Evolutionary conservation across 352 stramenopile genomes (phyloP).

Genomic region (Pythium dissimile): DNA sequence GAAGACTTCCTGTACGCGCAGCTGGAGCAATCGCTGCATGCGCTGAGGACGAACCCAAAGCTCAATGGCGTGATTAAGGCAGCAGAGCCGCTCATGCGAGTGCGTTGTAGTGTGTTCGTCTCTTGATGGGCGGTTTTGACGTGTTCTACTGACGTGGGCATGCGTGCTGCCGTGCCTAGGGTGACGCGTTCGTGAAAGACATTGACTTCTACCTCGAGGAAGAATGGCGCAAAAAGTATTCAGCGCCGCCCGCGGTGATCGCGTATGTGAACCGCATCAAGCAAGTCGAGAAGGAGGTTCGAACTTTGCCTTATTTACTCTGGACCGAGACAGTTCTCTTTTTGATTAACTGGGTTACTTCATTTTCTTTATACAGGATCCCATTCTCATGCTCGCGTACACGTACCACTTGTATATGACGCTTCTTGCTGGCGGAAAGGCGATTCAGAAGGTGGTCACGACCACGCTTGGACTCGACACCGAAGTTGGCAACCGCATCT

Average conservation of each 20-base stretch:
- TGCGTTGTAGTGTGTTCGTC: conserved; percentile 3
- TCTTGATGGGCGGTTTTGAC: background rate
- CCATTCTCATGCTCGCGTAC: conserved; percentile 56
- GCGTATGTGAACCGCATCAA: conserved; percentile 60
- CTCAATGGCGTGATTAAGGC: conserved; percentile 42
- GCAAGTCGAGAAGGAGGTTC: conserved; percentile 49
- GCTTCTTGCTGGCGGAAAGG: conserved; percentile 54
- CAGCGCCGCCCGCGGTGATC: conserved; percentile 40
- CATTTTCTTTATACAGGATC: conserved; percentile 21
- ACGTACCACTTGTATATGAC: conserved; percentile 78
- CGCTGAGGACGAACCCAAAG: conserved; percentile 38
- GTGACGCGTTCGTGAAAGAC: conserved; percentile 57
- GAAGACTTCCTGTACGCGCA: conserved; percentile 71
- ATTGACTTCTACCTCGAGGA: conserved; percentile 55
- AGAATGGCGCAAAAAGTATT: conserved; percentile 55
- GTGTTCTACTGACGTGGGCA: background rate
- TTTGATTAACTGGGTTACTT: too few relatives aligned
- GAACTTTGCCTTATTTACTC: background rate
- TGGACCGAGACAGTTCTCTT: background rate
- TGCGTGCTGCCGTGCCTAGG: conserved; percentile 22
- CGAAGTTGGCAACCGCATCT: conserved; percentile 45
- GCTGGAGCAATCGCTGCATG: conserved; percentile 47
- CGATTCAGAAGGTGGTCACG: conserved; percentile 68
- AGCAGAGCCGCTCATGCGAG: conserved; percentile 39
- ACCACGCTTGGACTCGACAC: conserved; percentile 42